Percentiles rank a stretch among this genome's conserved stretches.
Conservation (phyloP, 2,329 filamentous ascomycete genomes). For the Claviceps lovelessii region DNA sequence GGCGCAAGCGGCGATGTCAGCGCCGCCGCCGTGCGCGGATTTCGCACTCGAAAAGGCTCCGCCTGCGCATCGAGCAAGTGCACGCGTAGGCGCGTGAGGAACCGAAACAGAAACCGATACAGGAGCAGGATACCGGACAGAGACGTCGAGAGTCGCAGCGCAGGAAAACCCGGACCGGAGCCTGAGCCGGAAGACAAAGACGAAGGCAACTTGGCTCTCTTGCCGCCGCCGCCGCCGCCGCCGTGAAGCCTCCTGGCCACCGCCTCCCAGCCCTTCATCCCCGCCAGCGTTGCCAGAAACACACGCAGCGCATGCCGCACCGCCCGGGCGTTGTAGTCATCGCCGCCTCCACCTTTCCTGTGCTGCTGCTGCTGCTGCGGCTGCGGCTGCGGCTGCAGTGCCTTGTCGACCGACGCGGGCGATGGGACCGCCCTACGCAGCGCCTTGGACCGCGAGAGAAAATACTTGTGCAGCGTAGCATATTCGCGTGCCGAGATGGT, state of each 20-base stretch:
- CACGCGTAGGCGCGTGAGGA: constrained; percentile 65
- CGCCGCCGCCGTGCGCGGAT: constrained; percentile 58
- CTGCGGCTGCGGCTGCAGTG: constrained; percentile 15
- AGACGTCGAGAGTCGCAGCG: constrained; percentile 65
- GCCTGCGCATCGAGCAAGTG: constrained; percentile 72
- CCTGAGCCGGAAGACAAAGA: too few relatives aligned
- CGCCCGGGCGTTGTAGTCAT: constrained; percentile 57
- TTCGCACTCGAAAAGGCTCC: constrained; percentile 65
- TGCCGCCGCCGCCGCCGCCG: constrained; percentile 22
- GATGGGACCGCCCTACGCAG: constrained; percentile 41
- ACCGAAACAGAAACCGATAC: constrained; percentile 79
- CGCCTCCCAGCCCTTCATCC: constrained; percentile 47
- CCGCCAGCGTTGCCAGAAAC: constrained; percentile 48
- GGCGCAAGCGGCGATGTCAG: constrained; percentile 76
- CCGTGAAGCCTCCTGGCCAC: constrained; percentile 34
- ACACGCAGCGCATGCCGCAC: constrained; percentile 57
- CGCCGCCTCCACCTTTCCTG: constrained; percentile 24
- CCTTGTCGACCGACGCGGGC: constrained; percentile 37
- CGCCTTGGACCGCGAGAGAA: constrained; percentile 56
- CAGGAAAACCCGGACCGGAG: constrained; percentile 40
- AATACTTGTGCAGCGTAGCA: constrained; percentile 66
- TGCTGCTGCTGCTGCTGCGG: not conserved
- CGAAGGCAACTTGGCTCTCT: constrained; percentile 16
- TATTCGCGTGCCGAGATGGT: constrained; percentile 79
- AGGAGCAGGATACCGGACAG: constrained; percentile 75